Evolutionary conservation across 2,329 filamentous ascomycete species (phyloP).

Genomic region (Fusarium zealandicum): DNA sequence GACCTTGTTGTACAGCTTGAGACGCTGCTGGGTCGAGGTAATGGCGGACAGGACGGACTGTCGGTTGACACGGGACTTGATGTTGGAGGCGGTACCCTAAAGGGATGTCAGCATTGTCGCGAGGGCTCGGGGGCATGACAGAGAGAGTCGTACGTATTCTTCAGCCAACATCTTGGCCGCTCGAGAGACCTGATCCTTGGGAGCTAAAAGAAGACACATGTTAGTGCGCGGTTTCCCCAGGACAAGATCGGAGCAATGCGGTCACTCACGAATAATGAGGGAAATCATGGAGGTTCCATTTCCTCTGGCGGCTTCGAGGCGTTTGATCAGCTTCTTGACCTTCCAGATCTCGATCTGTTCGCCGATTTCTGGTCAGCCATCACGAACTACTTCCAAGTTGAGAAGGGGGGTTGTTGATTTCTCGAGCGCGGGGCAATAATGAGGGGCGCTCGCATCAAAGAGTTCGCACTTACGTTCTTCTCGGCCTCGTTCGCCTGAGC

Average conservation of each 20-base stretch:
- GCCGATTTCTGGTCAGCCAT: conserved; percentile 31
- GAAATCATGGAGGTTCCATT: conserved; percentile 99
- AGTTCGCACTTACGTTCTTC: conserved; percentile 77
- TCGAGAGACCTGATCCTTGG: conserved; percentile 97
- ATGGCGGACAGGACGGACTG: conserved; percentile 98
- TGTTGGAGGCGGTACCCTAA: conserved; percentile 97
- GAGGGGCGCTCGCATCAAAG: conserved; percentile 26
- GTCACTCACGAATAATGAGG: conserved; percentile 87
- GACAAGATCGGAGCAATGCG: conserved; percentile 1
- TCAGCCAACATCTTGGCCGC: conserved; percentile 99
- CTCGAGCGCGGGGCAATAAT: conserved; percentile 43
- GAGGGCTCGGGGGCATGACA: background rate
- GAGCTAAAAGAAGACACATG: conserved; percentile 62
- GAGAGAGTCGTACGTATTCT: conserved; percentile 79
- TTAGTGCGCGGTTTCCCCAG: conserved; percentile 39
- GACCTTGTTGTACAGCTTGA: conserved; percentile 99
- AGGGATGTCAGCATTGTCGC: conserved; percentile 30
- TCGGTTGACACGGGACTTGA: conserved; percentile 99
- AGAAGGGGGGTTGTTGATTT: conserved; percentile 14
- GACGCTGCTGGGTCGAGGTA: conserved; percentile 97
- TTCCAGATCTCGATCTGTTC: conserved; percentile 82
- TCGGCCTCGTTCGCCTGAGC: conserved; percentile 90
- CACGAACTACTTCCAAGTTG: conserved; percentile 5
- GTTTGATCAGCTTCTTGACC: conserved; percentile 99
- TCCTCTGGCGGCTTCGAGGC: conserved; percentile 93